Evolutionary conservation across 352 stramenopile genomes (phyloP), one percentile per base, ranked within the genome.

Genomic region (Thalassiosira sp.): DNA sequence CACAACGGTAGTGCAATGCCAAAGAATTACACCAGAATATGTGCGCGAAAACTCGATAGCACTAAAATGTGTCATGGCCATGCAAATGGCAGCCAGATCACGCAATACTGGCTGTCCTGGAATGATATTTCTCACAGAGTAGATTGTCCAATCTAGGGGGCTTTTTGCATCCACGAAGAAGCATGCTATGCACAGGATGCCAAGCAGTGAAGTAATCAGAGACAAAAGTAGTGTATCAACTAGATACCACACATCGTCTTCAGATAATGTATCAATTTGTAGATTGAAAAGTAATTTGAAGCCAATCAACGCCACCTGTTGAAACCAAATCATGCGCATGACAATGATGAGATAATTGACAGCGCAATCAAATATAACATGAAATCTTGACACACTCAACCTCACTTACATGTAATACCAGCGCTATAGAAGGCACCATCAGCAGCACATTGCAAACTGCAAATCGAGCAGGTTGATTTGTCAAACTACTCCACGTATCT

Each of bases 151-250:
- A 7, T 68, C 52, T 6, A 54, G 1, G 3, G 65, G 53, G 15
- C 49, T 56, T 28, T 65, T 70, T 7, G 10, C 31, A 60, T 82
- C 73, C 24, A 70, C 48, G n/a, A 69, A 74, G 22, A 76, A 82
- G 31, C 73, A 82, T 11, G 54, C 22, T 13, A 71, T 10, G 28
- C 43, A 67, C 3, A 82, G 10, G 48, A 72, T 40, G 10, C 73
- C 73, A 3, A 82, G 48, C 22, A 70, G 22, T 20, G 35, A 7
- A 25, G 52, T 53, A 18, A 75, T 61, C 11, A 54, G 8, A 1
- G 73, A 68, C 43, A 73, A n/a, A 46, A 72, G 18, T 0, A 82
- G 22, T 1, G 53, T 53, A 37, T 76, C 59, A 1, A 60, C 20
- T 7, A 76, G 0, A 33, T 45, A 11, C 57, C 53, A 76, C 22